Conservation (phyloP, 768 basidiomycete genomes). For the Kwoniella pini region DNA sequence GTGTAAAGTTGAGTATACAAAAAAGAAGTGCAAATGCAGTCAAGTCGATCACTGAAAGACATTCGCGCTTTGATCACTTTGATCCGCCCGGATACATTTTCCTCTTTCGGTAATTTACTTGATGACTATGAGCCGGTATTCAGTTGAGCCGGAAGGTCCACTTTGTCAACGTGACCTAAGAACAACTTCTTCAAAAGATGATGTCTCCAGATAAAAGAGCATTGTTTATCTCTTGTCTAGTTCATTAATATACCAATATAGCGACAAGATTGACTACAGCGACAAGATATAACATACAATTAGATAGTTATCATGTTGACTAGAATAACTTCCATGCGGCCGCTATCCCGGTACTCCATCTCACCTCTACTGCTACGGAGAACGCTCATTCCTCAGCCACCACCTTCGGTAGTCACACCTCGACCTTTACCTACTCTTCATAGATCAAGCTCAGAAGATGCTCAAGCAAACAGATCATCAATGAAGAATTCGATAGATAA, state of each 20-base stretch:
- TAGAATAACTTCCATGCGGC: background rate
- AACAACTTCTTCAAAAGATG: no score
- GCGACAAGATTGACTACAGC: no score
- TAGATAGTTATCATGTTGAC: background rate
- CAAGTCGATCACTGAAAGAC: background rate
- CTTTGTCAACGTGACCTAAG: conserved; percentile 16
- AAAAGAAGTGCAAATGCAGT: background rate
- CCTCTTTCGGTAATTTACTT: background rate
- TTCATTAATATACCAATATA: no score
- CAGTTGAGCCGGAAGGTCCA: conserved; percentile 3
- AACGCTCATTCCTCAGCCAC: conserved; percentile 42
- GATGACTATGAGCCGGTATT: background rate
- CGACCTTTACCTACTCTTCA: conserved; percentile 33
- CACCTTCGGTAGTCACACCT: conserved; percentile 24
- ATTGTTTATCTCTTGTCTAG: no score
- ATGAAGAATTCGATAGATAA: conserved; percentile 26
- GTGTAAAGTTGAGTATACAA: background rate
- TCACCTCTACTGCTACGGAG: conserved; percentile 6
- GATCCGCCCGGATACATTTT: conserved; percentile 4
- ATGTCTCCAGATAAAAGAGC: no score
- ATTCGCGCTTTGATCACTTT: conserved; percentile 3
- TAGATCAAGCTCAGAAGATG: conserved; percentile 26
- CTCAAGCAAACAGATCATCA: conserved; percentile 19
- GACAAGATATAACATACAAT: no score
- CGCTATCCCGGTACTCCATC: background rate